Percentiles rank a stretch among this genome's conserved stretches.
Evolutionary conservation across 768 basidiomycete species (phyloP).

Genomic region (Cyclocybe aegerita): DNA sequence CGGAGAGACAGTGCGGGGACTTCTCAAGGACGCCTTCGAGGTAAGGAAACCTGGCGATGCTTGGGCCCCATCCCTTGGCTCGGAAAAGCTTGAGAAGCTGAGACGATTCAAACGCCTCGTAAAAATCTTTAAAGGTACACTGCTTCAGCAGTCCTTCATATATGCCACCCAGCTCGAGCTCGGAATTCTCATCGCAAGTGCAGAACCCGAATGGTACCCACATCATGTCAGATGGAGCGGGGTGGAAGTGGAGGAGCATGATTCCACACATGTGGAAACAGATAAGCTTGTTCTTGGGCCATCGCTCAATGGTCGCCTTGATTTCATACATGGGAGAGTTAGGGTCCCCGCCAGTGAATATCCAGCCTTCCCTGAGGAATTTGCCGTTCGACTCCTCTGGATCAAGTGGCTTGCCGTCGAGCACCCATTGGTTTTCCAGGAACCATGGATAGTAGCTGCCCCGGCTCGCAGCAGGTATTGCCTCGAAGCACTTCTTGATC

Average conservation of each 20-base stretch:
- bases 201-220: conserved; percentile 27
- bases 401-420: conserved; percentile 12
- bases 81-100: conserved; percentile 26
- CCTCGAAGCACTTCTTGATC: conserved; percentile 27
- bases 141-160: conserved; percentile 23
- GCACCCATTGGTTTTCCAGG: conserved; percentile 28
- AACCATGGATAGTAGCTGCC: conserved; percentile 37
- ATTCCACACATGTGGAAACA: too few species aligned
- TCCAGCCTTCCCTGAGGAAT: too few species aligned
- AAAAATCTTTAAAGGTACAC: conserved; percentile 38
- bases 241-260: conserved; percentile 1
- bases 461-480: conserved; percentile 18
- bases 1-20: conserved; percentile 23
- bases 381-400: too few species aligned
- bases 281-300: too few species aligned
- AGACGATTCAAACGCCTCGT: conserved; percentile 21
- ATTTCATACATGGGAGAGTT: too few species aligned
- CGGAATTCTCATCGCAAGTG: conserved; percentile 8
- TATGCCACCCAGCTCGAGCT: conserved; percentile 5
- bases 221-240: conserved; percentile 5
- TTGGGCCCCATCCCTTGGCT: conserved; percentile 11
- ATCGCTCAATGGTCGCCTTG: too few species aligned
- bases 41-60: conserved; percentile 4
- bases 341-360: too few species aligned
- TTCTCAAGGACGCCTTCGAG: conserved; percentile 25